Base-by-base conservation (phyloP, 2,329 filamentous ascomycete genomes). In the Thyridium curvatum region DNA sequence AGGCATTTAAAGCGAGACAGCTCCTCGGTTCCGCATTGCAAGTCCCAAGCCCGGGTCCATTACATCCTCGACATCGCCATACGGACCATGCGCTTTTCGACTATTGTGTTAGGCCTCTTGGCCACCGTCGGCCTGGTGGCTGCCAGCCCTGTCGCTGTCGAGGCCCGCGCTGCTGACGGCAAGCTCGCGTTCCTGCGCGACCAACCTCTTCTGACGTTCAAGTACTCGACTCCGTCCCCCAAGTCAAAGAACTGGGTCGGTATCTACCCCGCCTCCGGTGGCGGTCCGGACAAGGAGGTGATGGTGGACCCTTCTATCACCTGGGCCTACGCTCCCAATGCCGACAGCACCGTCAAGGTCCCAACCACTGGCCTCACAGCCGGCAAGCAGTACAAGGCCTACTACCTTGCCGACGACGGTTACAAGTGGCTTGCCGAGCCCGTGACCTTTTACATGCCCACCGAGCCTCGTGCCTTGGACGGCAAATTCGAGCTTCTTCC, bases 181-280 rank as follows among this genome's bases (percentile, higher is more conserved):
- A 26, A 26, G 21, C 21, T 26, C 21, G 21, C 6, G 21, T 26
- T 26, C 21, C 21, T 26, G 6, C 21, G 21, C 21, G 21, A 26
- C 21, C 21, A 26, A 10, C 21, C 21, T 10, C 32, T 18, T 8
- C 29, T 34, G 4, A 64, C 60, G 0, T 62, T 66, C 40, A 35
- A 52, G 12, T 67, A 65, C 46, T 48, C 51, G 5, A 64, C 60
- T 0, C 29, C 46, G 0, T 32, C 46, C 3, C 15, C 32, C 5
- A 42, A 53, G 35, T 21, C 42, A 2, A 52, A 42, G 13, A 66
- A 66, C 45, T 67, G 64, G 64, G 46, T 66, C 16, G 64, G 57
- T 30, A 35, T 66, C 4, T 66, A 59, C 44, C 41, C 50, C 31
- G 45, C 52, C 12, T 26, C 21, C 21, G 55, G 53, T 15, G 61